Base-by-base conservation (phyloP, 169 alveolate genomes). In the Condylostoma magnum region DNA sequence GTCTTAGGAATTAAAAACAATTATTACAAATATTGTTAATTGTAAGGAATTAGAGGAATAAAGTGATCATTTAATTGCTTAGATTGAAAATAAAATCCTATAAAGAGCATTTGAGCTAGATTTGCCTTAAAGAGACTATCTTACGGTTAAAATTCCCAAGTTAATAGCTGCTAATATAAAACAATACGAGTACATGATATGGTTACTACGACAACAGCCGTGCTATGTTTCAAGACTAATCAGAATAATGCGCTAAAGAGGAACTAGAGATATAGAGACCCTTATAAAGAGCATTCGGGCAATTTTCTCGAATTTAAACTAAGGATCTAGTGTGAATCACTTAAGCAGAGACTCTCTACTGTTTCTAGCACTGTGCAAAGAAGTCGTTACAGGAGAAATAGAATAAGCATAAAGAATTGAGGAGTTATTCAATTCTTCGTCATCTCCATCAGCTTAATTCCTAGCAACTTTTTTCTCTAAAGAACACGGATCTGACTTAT, bases 331-430 rank as follows among this genome's bases (percentile, higher is more conserved):
- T n/a, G n/a, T n/a, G n/a, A n/a, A n/a, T n/a, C n/a, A n/a, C 25
- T 38, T 10, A 10, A 22, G 34, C 8, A 33, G 56, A 15, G 71
- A 60, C 31, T 18, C 57, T 41, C 25, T 60, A 12, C 56, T 60
- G 56, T 60, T 15, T 60, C 20, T 60, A n/a, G 10, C 41, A 12
- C 57, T 60, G 2, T 60, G 71, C 37, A 60, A 60, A 60, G 71
- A 60, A 41, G 71, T 60, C 37, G 43, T 60, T 36, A 15, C 71
- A n/a, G 27, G 57, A 38, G 71, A 60, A 41, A 41, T 60, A 18
- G 56, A 60, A 18, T 15, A 12, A 2, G 71, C 57, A 3, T 20
- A 33, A 36, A 33, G 10, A 20, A 60, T 60, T 41, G 56, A 60
- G 1, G 71, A 60, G 2, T 6, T 60, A n/a, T 60, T 60, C 43